These are phyloP conservation scores for Aspergillus tubingensis DNA, from an alignment of 2,329 filamentous ascomycete species.

Conservation along the genomic window DNA sequence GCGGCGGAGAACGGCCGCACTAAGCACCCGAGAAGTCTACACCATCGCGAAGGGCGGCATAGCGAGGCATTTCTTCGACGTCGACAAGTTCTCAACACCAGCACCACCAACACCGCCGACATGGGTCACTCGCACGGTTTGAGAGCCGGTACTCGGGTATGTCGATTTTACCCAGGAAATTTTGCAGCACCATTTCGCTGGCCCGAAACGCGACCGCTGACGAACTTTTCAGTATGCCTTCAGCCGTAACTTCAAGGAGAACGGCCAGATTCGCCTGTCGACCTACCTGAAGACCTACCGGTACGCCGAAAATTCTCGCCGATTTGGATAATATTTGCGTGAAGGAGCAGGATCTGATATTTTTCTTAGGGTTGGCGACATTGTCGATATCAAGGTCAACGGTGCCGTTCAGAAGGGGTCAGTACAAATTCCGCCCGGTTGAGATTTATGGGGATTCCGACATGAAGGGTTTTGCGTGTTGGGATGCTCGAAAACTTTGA, in stretches of 20 bases:
- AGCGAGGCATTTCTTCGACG: conserved; percentile 34
- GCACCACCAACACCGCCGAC: conserved; percentile 58
- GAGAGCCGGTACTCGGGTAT: conserved; percentile 79
- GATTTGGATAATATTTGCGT: conserved; percentile 17
- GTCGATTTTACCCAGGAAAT: conserved; percentile 38
- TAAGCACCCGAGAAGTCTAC: conserved; percentile 28
- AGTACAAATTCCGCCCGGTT: conserved; percentile 47
- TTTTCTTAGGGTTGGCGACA: conserved; percentile 79
- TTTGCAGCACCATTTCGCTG: conserved; percentile 7
- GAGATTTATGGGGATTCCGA: conserved; percentile 12
- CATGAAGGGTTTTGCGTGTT: conserved; percentile 11
- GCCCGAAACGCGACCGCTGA: conserved; percentile 23
- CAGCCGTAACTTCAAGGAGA: conserved; percentile 90
- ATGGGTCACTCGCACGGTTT: conserved; percentile 90
- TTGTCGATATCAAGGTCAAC: conserved; percentile 98
- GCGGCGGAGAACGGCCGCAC: conserved; percentile 26
- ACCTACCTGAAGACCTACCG: conserved; percentile 96
- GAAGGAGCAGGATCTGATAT: conserved; percentile 48
- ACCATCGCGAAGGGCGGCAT: conserved; percentile 28
- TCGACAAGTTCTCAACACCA: conserved; percentile 43
- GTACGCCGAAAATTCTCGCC: conserved; percentile 50
- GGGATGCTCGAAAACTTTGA: conserved; percentile 2
- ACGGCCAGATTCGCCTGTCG: conserved; percentile 88
- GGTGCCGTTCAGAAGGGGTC: conserved; percentile 98
- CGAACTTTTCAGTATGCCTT: conserved; percentile 73